Base-by-base conservation (phyloP, 192 early-diverging fungal genomes). In the Linnemannia schmuckeri region DNA sequence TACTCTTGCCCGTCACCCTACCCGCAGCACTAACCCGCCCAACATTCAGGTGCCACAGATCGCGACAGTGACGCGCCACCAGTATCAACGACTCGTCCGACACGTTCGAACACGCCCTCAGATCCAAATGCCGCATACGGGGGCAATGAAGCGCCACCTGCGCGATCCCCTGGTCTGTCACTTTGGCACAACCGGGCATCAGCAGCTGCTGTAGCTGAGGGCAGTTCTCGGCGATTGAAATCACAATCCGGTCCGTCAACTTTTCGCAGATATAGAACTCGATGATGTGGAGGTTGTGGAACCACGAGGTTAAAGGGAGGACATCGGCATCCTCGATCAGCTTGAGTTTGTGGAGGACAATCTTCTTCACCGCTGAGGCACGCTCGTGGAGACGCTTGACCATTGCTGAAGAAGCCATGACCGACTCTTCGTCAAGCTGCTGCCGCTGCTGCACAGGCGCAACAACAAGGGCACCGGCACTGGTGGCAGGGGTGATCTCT, bases 251-350 rank as follows among this genome's bases (percentile, higher is more conserved):
- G 52, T 91, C 89, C 12, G 88, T 81, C 1, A 92, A 74, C 63
- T 89, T 83, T 40, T 91, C 91, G 33, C 91, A 92, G 42, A 92
- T 92, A n/a, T 92, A 92, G 20, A 92, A 87, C 40, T 92, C 90
- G 49, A 92, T 75, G 7, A 77, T 82, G 17, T 82, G 80, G 6
- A 92, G 70, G n/a, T 87, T 79, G 27, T 75, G 54, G 42, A 87
- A 87, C 85, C 85, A 87, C 17, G 79, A 57, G 8, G 80, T 73
- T 33, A 87, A 35, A 4, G 80, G 80, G 44, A 87, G 30, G 66
- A 87, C 78, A 38, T 87, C 80, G 15, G 68, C 38, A 38, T 87
- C 85, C 44, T 87, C 79, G 38, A 87, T 74, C 38, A 74, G 40
- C 76, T 87, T 87, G 49, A 87, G 85, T 54, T 87, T 87, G 76